A percentile compares a stretch with the other conserved stretches of the same genome.
These are phyloP conservation scores for Boletus huronensis DNA, from an alignment of 768 basidiomycete genomes.

Conservation along the genomic window DNA sequence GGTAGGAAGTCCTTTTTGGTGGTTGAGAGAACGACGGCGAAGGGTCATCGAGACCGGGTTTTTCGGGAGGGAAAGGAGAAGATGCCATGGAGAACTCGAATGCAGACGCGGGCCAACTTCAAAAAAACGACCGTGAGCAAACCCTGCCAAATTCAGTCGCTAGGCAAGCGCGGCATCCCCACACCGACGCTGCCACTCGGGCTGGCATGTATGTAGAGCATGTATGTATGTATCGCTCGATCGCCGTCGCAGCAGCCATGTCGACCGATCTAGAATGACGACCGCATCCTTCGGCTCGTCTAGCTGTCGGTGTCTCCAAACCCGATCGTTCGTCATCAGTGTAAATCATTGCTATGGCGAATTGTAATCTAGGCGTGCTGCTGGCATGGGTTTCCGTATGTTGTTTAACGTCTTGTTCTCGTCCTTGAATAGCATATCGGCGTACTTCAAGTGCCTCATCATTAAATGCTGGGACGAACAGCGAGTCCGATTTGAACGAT, in stretches of 20 bases:
- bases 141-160: slow-evolving; percentile 14
- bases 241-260: too few relatives aligned
- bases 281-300: too few relatives aligned
- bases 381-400: too few relatives aligned
- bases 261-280: too few relatives aligned
- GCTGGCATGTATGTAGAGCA: too few relatives aligned
- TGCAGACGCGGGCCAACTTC: slow-evolving; percentile 12
- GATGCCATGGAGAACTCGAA: slow-evolving; percentile 41
- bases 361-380: neutral
- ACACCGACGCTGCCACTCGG: too few relatives aligned
- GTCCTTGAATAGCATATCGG: neutral
- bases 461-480: too few relatives aligned
- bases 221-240: too few relatives aligned
- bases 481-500: too few relatives aligned
- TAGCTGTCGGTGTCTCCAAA: neutral
- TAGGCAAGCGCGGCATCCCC: too few relatives aligned
- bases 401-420: neutral
- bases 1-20: slow-evolving; percentile 38
- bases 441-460: too few relatives aligned
- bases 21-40: slow-evolving; percentile 34
- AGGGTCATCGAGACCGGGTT: slow-evolving; percentile 39
- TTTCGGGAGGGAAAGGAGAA: slow-evolving; percentile 37
- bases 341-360: neutral
- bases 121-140: slow-evolving; percentile 37
- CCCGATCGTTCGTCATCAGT: neutral